Evolutionary conservation across 345 rosid species (phyloP).

Genomic region (Eucalyptus sideroxylon): DNA sequence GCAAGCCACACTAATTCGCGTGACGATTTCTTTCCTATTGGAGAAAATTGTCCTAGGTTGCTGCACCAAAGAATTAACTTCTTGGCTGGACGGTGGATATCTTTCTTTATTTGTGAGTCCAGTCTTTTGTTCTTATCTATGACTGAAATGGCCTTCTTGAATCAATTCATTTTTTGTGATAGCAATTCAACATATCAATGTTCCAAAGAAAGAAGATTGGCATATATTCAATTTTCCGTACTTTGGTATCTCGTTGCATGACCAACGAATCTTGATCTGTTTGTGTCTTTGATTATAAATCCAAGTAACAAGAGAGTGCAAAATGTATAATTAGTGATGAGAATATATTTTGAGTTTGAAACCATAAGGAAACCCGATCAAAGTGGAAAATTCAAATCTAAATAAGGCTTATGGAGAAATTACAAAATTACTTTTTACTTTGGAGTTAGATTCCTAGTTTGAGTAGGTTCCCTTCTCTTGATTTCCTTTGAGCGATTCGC

Average conservation of each 20-base stretch:
- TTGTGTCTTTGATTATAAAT: background rate
- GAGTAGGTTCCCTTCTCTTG: background rate
- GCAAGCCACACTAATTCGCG: background rate
- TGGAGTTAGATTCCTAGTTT: background rate
- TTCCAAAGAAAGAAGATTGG: background rate
- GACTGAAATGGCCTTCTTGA: background rate
- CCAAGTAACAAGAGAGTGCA: conserved; percentile 12
- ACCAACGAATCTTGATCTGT: conserved; percentile 4
- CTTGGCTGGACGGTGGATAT: background rate
- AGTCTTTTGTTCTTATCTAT: background rate
- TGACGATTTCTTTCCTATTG: background rate
- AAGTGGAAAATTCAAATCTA: background rate
- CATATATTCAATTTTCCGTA: conserved; percentile 2
- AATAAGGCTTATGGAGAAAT: background rate
- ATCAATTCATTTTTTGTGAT: background rate
- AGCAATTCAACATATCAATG: too few species aligned
- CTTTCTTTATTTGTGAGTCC: background rate
- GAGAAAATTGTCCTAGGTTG: background rate
- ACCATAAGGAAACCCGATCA: background rate
- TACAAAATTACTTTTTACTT: background rate
- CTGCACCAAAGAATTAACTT: background rate
- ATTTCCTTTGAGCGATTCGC: too few species aligned
- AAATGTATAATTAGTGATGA: too few species aligned
- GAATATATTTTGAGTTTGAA: too few species aligned
- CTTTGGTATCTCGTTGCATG: background rate